Evolutionary conservation across 1,284 basidiomycete genomes (phyloP), one percentile per base, ranked within the genome.

Genomic region (Ceratobasidium sp.): DNA sequence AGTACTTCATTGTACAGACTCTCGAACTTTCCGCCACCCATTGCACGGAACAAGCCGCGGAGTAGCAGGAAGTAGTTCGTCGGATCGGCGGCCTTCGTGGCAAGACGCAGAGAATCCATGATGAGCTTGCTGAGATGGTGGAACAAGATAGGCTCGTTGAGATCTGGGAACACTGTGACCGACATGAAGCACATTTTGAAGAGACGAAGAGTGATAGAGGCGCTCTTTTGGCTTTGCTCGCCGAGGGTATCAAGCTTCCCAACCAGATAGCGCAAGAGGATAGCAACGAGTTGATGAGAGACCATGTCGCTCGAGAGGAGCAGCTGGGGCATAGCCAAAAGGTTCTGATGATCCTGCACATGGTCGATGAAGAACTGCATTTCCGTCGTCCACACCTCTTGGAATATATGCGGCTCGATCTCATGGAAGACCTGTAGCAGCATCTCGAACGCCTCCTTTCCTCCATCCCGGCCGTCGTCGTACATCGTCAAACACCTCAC

Each of bases 111-210:
- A 76, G 95, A 98, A 79, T 97, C 94, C 94, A 99, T 98, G 80
- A 99, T 93, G 66, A 99, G 85, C 81, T 96, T 96, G 56, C 94
- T 92, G 48, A 99, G 88, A 83, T 99, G 96, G 0, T 94, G 91
- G 22, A 97, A 96, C 9, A 99, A 86, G 73, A 99, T 95, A 19
- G 92, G 89, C 84, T 99, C 98, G 83, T 99, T 99, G 47, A 88
- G 84, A 36, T 85, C 84, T 44, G 96, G 93, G 82, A 91, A 93
- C 75, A 90, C 83, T 47, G 92, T 91, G 77, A 99, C 95, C 1
- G 97, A 95, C 78, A 90, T 88, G 84, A 99, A 99, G 8, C 96
- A 93, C 89, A 98, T 94, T 85, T 99, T 99, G 90, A 96, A 99
- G 75, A 99, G 86, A 66, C 96, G 90, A 75, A 99, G 91, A 11